Base-by-base conservation (phyloP, 768 basidiomycete species). In the Botryobasidium botryosum region DNA sequence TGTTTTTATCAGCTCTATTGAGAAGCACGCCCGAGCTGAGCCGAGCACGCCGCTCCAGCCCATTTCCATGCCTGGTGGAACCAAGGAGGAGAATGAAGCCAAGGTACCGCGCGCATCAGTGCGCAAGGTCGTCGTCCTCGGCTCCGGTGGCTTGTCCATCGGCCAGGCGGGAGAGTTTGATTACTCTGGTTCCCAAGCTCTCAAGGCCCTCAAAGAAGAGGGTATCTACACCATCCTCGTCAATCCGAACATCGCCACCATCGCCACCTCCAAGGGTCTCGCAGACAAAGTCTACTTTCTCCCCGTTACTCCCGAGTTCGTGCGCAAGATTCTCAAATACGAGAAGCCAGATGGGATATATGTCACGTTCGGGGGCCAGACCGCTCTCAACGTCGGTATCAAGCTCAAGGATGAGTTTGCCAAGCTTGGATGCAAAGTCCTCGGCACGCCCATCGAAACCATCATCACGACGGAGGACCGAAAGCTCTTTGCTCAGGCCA, bases 271-370 rank as follows among this genome's bases (percentile, higher is more conserved):
- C 39, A 90, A 90, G 55, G 91, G 94, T 50, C 75, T 99, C 41
- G 94, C 94, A 20, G 94, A 99, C 69, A 97, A 97, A 62, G 92
- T 99, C 40, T 99, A 97, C 68, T 99, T 97, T 74, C 72, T 99
- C 7, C 94, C 94, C 37, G 94, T 97, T 46, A 97, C 86, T 10
- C 86, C 90, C 49, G 94, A 99, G 50, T 97, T 94, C 55, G 90
- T 97, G 46, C 80, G 82, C 59, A 94, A 91, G 66, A 81, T 99
- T 64, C 94, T 99, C 71, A 81, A 88, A 64, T 94, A 84, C 65
- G 94, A 99, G 70, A 85, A 88, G 59, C 94, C 94, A 1, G 92
- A 97, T 56, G 94, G 94, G 40, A 99, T 97, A 58, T 97, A 97
- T 59, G 86, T 91, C 48, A 96, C 94, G 0, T 99, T 97, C 51